Base-by-base conservation (phyloP, 1,284 basidiomycete species). In the Flammula alnicola region DNA sequence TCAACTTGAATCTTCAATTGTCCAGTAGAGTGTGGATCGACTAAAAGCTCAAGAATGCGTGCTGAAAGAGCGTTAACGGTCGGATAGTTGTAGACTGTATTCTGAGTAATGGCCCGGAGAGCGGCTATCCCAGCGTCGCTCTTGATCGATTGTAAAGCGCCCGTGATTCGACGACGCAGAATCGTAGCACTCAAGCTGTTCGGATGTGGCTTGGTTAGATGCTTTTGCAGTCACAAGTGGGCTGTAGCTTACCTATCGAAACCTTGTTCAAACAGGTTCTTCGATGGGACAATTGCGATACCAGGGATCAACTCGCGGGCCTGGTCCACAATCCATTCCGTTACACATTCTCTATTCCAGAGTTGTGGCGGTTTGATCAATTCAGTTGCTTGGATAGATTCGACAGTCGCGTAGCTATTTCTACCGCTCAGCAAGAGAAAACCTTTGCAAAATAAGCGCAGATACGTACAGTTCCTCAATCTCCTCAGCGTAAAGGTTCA, bases 231-330 rank as follows among this genome's bases (percentile, higher is more conserved):
- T 7, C 20, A 35, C 10, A 31, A 22, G 19, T 12, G 9, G 31
- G 20, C 10, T 30, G 19, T 9, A 20, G 23, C 6, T 23, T 40
- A 70, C 71, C 71, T 73, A 49, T 73, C 71, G 33, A 72, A 66
- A 6, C 71, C 72, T 51, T 71, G 66, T 5, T 69, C 63, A 39
- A 71, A 70, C 8, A 72, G 35, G 51, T 72, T 68, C 10, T 48
- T 51, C 2, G 51, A 45, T 1, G 51, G n/a, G 3, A 57, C 50
- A 9, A 65, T 49, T 5, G 44, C 16, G 3, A 51, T 40, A 4
- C 44, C 47, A 4, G 57, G 37, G 14, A 44, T n/a, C 10, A 71
- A 45, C 14, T 66, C 60, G 3, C 33, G 20, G 0, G 62, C 59
- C 20, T 71, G 64, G 11, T 42, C 45, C 3, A 54, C 12, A 3